Evolutionary conservation across 179 eudicot genomes (phyloP).

Genomic region (Camellia oleifera): DNA sequence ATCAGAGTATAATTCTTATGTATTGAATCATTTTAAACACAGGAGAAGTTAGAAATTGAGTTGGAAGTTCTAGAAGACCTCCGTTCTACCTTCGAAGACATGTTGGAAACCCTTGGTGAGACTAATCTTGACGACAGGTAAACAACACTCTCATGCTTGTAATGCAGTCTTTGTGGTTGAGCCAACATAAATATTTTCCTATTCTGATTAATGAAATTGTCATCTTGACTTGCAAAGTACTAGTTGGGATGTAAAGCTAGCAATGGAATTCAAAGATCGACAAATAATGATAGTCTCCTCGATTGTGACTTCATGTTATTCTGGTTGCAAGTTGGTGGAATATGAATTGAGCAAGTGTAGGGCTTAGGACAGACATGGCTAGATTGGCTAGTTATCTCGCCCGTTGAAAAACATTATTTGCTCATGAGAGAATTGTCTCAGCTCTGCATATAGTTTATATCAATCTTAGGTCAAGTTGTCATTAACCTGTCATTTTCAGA

Average conservation of each 20-base stretch:
- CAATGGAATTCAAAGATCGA: constrained; percentile 52
- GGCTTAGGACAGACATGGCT: constrained; percentile 13
- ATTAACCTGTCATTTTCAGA: neutral
- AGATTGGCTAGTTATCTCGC: neutral
- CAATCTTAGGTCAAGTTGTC: constrained; percentile 1
- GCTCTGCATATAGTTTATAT: neutral
- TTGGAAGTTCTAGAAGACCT: constrained; percentile 50
- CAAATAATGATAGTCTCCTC: constrained; percentile 67
- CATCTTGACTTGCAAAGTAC: constrained; percentile 24
- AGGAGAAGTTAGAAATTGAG: constrained; percentile 65
- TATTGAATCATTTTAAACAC: constrained; percentile 29
- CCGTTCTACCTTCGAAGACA: constrained; percentile 42
- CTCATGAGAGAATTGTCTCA: neutral
- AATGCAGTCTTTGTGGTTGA: neutral
- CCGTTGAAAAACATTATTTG: neutral
- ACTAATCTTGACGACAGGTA: constrained; percentile 60
- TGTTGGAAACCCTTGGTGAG: constrained; percentile 56
- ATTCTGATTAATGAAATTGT: neutral
- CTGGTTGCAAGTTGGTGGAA: constrained; percentile 49
- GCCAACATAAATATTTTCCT: too few relatives aligned
- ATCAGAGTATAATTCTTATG: neutral
- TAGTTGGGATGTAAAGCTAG: constrained; percentile 78
- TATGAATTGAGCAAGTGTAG: constrained; percentile 31
- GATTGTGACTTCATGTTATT: constrained; percentile 47
- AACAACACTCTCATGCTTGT: neutral